A percentile compares a stretch with the other conserved stretches of the same genome.
Conservation (phyloP, 805 yeast genomes). For the Saccharomycopsis microspora region DNA sequence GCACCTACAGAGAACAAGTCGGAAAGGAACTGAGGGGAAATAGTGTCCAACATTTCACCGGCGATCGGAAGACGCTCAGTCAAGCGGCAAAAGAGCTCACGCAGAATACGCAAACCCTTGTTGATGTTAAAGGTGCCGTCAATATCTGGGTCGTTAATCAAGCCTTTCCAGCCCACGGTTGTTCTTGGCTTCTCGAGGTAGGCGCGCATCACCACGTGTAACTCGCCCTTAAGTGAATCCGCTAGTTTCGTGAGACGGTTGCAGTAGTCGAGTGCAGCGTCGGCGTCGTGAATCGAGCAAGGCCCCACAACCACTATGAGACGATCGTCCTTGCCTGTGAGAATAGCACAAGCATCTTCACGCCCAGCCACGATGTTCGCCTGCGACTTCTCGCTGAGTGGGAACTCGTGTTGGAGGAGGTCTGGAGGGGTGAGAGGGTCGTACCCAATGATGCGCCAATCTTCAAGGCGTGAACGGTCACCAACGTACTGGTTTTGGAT, state of each 20-base stretch:
- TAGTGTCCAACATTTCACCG: conserved; percentile 96
- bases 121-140: conserved; percentile 89
- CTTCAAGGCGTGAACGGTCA: conserved; percentile 69
- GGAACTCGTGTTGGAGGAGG: conserved; percentile 74
- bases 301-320: conserved; percentile 88
- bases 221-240: conserved; percentile 62
- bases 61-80: conserved; percentile 89
- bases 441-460: conserved; percentile 76
- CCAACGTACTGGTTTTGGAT: conserved; percentile 76
- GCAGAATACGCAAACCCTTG: conserved; percentile 81
- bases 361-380: conserved; percentile 69
- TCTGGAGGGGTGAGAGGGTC: conserved; percentile 94
- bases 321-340: conserved; percentile 72
- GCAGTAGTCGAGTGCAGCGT: conserved; percentile 84
- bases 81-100: conserved; percentile 74
- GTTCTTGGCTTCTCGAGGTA: conserved; percentile 98
- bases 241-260: conserved; percentile 51
- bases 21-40: conserved; percentile 89
- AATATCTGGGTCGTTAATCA: conserved; percentile 93
- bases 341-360: conserved; percentile 62
- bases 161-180: conserved; percentile 98
- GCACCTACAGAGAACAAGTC: conserved; percentile 93
- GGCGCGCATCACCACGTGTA: conserved; percentile 90
- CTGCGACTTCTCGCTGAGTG: conserved; percentile 43
- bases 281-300: conserved; percentile 90